phyloP scores from a whole-genome alignment of 805 yeast genomes.

The Myxozyma kluyveri region DNA sequence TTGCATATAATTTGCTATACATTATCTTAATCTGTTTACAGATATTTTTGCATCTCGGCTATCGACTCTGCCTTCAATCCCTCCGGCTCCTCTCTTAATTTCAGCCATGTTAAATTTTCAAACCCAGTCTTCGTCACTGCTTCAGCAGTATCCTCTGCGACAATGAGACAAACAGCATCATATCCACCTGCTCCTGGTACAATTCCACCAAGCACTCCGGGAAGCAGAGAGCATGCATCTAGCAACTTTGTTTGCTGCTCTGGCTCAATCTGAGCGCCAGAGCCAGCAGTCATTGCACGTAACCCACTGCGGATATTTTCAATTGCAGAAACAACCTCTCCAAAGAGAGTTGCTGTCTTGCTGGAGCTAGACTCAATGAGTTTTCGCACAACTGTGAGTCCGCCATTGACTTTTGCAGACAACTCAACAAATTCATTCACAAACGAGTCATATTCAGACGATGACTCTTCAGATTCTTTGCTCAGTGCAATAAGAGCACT shows the following conservation, averaged over 20 bases:
- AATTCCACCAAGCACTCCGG: conserved; percentile 90
- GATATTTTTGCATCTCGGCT: conserved; percentile 4
- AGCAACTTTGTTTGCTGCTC: conserved; percentile 65
- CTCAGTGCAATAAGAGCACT: conserved; percentile 46
- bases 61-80: conserved; percentile 37
- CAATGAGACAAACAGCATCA: conserved; percentile 82
- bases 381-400: background rate
- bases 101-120: conserved; percentile 46
- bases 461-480: conserved; percentile 31
- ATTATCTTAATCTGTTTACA: background rate
- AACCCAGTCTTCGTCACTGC: conserved; percentile 23
- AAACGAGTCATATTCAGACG: conserved; percentile 40
- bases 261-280: conserved; percentile 92
- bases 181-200: conserved; percentile 99
- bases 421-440: conserved; percentile 7
- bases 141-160: conserved; percentile 38
- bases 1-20: background rate
- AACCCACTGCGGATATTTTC: conserved; percentile 54
- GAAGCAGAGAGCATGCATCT: conserved; percentile 52
- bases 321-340: conserved; percentile 13
- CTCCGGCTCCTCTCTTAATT: conserved; percentile 43
- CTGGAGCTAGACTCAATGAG: conserved; percentile 1
- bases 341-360: conserved; percentile 5
- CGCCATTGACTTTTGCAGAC: conserved; percentile 4
- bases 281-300: conserved; percentile 55